These are phyloP conservation scores for Septoria petroselini DNA, from an alignment of 2,329 filamentous ascomycete genomes.

Conservation along the genomic window DNA sequence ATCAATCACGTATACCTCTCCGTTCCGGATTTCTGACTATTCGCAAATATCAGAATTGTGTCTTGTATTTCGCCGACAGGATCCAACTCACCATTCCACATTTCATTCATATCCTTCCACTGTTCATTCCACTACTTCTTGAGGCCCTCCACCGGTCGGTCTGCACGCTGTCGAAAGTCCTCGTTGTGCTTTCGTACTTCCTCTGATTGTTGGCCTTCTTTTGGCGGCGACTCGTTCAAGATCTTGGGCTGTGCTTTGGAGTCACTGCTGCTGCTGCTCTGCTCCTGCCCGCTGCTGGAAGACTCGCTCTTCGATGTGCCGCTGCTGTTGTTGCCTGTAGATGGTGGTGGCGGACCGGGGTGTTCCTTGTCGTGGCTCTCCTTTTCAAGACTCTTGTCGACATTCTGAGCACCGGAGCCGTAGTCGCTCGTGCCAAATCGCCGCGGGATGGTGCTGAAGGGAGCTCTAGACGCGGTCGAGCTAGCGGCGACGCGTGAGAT, in stretches of 20 bases:
- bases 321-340: slow-evolving; percentile 9
- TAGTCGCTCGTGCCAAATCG: slow-evolving; percentile 15
- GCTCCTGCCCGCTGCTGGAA: not conserved
- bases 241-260: slow-evolving; percentile 13
- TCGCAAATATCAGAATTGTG: slow-evolving; percentile 5
- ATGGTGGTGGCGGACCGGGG: slow-evolving; percentile 18
- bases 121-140: slow-evolving; percentile 15
- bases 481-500: slow-evolving; percentile 2
- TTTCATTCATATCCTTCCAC: slow-evolving; percentile 9
- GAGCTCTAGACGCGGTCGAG: slow-evolving; percentile 1
- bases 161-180: slow-evolving; percentile 46
- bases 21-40: not conserved
- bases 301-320: slow-evolving; percentile 1
- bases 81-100: slow-evolving; percentile 11
- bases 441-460: slow-evolving; percentile 9
- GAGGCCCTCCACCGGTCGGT: slow-evolving; percentile 31
- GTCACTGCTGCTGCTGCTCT: not conserved
- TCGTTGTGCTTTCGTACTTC: slow-evolving; percentile 32
- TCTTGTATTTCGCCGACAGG: slow-evolving; percentile 2
- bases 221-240: slow-evolving; percentile 7
- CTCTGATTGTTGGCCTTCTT: slow-evolving; percentile 12
- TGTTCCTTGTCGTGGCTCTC: slow-evolving; percentile 18
- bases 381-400: slow-evolving; percentile 7
- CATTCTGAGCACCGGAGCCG: slow-evolving; percentile 17
- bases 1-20: not conserved